These are phyloP conservation scores for Nadsonia starkeyi-henricii DNA, from an alignment of 1,139 yeast species.

Conservation along the genomic window DNA sequence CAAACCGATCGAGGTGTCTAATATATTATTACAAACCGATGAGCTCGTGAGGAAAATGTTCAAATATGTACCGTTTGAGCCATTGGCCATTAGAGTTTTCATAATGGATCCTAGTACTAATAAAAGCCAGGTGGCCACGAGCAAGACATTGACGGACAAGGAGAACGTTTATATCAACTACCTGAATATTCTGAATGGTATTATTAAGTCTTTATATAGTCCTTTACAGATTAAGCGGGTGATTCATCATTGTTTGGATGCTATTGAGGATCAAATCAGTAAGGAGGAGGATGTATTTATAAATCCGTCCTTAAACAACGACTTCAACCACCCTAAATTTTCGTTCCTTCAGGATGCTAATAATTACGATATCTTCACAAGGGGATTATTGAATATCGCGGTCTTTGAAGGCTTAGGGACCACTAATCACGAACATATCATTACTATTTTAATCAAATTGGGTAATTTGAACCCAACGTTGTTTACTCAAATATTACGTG, in stretches of 20 bases:
- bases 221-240: background rate
- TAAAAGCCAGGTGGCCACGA: background rate
- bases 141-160: background rate
- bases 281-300: background rate
- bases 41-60: background rate
- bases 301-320: no score
- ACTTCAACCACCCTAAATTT: background rate
- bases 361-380: background rate
- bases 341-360: background rate
- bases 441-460: background rate
- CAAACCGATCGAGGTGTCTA: background rate
- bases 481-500: background rate
- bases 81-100: background rate
- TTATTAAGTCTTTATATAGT: background rate
- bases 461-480: background rate
- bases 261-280: background rate
- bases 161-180: background rate
- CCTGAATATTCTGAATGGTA: background rate
- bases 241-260: background rate
- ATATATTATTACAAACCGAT: background rate
- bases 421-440: background rate
- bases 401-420: background rate
- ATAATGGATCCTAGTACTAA: background rate
- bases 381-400: background rate
- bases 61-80: background rate